Evolutionary conservation across 2,329 filamentous ascomycete species (phyloP).

Genomic region (Arthrobotrys pseudoclavata): DNA sequence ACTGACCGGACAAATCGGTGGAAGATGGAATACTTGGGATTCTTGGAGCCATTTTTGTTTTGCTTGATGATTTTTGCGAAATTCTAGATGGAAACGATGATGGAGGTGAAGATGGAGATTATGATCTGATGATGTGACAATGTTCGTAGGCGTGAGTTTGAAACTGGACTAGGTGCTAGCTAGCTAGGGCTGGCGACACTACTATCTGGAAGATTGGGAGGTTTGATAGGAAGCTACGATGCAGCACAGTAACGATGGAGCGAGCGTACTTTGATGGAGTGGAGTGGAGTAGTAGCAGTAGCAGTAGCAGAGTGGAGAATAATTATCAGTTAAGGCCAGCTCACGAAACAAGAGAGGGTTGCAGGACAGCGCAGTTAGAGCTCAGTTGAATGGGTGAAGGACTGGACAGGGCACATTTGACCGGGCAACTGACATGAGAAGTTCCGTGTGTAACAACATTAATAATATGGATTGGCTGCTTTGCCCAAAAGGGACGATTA

Average conservation of each 20-base stretch:
- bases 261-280: background rate
- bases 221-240: background rate
- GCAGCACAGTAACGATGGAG: background rate
- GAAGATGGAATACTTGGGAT: background rate
- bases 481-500: background rate
- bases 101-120: background rate
- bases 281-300: background rate
- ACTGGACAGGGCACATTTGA: background rate
- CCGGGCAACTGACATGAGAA: slow-evolving; percentile 2
- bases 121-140: background rate
- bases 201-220: background rate
- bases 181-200: background rate
- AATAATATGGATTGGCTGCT: background rate
- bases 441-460: slow-evolving; percentile 9
- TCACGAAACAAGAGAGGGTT: background rate
- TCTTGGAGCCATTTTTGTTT: slow-evolving; percentile 10
- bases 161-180: background rate
- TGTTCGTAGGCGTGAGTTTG: background rate
- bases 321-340: background rate
- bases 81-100: background rate
- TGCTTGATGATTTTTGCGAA: background rate
- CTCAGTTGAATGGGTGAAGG: background rate
- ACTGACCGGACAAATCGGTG: slow-evolving; percentile 10
- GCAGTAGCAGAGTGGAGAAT: slow-evolving; percentile 10
- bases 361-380: background rate